Evolutionary conservation across 2,329 filamentous ascomycete species (phyloP).

Genomic region (Apiospora arundinis): DNA sequence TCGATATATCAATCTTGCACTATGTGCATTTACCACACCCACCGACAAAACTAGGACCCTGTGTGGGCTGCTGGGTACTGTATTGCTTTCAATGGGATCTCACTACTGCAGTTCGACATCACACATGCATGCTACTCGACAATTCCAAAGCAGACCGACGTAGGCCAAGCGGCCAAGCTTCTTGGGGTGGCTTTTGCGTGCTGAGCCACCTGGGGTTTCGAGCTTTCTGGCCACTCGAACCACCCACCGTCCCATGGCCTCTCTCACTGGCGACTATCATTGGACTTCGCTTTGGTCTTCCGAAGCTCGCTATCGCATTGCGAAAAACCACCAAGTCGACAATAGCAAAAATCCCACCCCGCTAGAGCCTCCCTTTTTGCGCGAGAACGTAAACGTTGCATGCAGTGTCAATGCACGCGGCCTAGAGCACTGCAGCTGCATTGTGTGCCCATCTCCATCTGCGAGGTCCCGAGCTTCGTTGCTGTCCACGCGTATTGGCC

Average conservation of each 20-base stretch:
- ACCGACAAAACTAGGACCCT: background rate
- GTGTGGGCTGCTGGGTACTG: background rate
- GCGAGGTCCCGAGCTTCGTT: constrained; percentile 4
- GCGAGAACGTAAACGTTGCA: background rate
- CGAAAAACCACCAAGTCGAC: background rate
- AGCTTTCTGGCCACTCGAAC: background rate
- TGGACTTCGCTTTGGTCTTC: background rate
- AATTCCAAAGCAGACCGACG: constrained; percentile 9
- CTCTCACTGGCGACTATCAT: background rate
- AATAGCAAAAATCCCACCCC: background rate
- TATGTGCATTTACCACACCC: background rate
- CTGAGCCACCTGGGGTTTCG: constrained; percentile 31
- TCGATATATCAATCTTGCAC: background rate
- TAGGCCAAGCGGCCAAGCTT: constrained; percentile 19
- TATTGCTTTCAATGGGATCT: constrained; percentile 15
- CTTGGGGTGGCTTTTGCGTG: constrained; percentile 31
- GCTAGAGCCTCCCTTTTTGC: background rate
- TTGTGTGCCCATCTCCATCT: background rate
- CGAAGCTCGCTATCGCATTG: background rate
- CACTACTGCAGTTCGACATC: constrained; percentile 36
- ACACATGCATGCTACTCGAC: constrained; percentile 30
- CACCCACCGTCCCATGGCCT: background rate
- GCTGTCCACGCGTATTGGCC: constrained; percentile 9
- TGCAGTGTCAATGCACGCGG: background rate
- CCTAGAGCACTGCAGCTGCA: background rate